phyloP scores from a whole-genome alignment of 768 basidiomycete species.

The Imleria badia region DNA sequence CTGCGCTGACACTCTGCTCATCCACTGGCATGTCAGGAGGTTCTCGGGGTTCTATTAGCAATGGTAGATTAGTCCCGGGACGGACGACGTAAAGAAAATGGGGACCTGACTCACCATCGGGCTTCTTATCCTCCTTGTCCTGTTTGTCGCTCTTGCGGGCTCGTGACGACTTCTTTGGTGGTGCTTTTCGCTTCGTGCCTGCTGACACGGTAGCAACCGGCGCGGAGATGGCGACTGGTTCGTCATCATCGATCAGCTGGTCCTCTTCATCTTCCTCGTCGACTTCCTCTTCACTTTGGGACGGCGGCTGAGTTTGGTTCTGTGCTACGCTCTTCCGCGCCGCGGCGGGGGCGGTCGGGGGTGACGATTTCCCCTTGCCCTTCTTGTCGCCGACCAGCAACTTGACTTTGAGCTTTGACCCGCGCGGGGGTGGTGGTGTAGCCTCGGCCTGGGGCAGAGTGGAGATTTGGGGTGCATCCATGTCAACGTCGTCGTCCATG shows the following conservation, averaged over 20 bases:
- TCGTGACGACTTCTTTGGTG: slow-evolving; percentile 48
- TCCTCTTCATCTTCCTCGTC: slow-evolving; percentile 74
- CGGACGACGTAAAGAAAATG: slow-evolving; percentile 24
- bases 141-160: slow-evolving; percentile 54
- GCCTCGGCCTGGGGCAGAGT: slow-evolving; percentile 66
- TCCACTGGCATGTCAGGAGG: slow-evolving; percentile 27
- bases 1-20: slow-evolving; percentile 15
- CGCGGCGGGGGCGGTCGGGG: slow-evolving; percentile 25
- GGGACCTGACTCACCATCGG: slow-evolving; percentile 38
- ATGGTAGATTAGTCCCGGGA: slow-evolving; percentile 3
- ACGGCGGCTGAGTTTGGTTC: slow-evolving; percentile 19
- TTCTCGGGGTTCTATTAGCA: slow-evolving; percentile 31
- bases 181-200: slow-evolving; percentile 49
- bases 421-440: slow-evolving; percentile 57
- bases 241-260: slow-evolving; percentile 75
- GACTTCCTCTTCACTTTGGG: slow-evolving; percentile 46
- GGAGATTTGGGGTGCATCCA: slow-evolving; percentile 84
- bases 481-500: slow-evolving; percentile 49
- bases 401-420: slow-evolving; percentile 49
- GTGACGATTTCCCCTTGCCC: slow-evolving; percentile 35
- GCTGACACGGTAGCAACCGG: slow-evolving; percentile 37
- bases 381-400: slow-evolving; percentile 48
- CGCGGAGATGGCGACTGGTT: slow-evolving; percentile 28
- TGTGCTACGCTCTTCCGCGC: slow-evolving; percentile 24
- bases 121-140: slow-evolving; percentile 46